phyloP scores from a whole-genome alignment of 306 rosid genomes.

The Trifolium subterraneum region DNA sequence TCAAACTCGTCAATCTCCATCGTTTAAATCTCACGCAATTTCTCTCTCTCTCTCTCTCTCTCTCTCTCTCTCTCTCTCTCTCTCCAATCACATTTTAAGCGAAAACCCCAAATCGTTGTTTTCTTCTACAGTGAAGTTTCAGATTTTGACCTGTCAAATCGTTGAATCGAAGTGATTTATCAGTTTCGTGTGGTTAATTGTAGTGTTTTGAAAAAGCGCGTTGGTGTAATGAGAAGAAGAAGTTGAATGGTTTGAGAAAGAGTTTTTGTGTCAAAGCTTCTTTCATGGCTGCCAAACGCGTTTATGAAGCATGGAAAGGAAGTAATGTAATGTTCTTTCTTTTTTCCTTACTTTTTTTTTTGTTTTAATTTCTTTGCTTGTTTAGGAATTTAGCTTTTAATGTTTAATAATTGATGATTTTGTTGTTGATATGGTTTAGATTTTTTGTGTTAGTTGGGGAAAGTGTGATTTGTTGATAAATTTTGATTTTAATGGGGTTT shows the following conservation, averaged over 20 bases:
- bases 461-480: slow-evolving; percentile 24
- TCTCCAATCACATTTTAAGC: slow-evolving; percentile 28
- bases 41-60: slow-evolving; percentile 13
- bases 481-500: neutral
- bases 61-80: slow-evolving; percentile 4
- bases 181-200: slow-evolving; percentile 25
- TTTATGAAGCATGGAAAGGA: slow-evolving; percentile 92
- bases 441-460: slow-evolving; percentile 38
- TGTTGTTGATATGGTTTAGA: slow-evolving; percentile 42
- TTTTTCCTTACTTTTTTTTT: too few species aligned
- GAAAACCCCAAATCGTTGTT: slow-evolving; percentile 35
- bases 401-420: slow-evolving; percentile 31
- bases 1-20: slow-evolving; percentile 47
- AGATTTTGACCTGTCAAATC: slow-evolving; percentile 40
- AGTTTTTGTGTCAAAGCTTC: slow-evolving; percentile 33
- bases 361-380: neutral
- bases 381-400: slow-evolving; percentile 27
- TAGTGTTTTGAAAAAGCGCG: slow-evolving; percentile 29
- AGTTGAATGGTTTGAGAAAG: slow-evolving; percentile 41
- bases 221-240: slow-evolving; percentile 49
- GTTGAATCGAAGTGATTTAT: slow-evolving; percentile 41
- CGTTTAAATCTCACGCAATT: slow-evolving; percentile 34
- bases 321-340: slow-evolving; percentile 63
- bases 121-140: slow-evolving; percentile 4
- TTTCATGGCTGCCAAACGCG: slow-evolving; percentile 82